These are phyloP conservation scores for Metschnikowia dekortorum DNA, from an alignment of 805 yeast genomes.

Conservation along the genomic window DNA sequence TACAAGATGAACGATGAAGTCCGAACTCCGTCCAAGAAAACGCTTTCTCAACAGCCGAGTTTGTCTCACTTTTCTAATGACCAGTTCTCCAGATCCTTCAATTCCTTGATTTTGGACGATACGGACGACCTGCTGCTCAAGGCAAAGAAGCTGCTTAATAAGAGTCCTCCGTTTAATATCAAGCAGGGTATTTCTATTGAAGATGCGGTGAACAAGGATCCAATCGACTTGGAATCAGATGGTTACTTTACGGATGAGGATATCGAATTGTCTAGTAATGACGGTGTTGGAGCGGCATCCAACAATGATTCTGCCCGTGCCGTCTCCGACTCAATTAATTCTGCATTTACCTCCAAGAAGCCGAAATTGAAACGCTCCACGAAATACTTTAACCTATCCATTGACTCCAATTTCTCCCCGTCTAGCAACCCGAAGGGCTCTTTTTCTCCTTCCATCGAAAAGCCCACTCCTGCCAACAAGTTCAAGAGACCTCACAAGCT, in stretches of 20 bases:
- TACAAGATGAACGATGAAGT: not conserved
- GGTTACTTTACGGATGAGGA: slow-evolving; percentile 12
- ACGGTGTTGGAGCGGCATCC: not conserved
- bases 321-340: not conserved
- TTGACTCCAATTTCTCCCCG: slow-evolving; percentile 26
- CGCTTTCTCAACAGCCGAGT: slow-evolving; percentile 9
- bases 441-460: slow-evolving; percentile 14
- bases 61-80: slow-evolving; percentile 36
- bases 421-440: slow-evolving; percentile 10
- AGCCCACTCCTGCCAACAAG: slow-evolving; percentile 20
- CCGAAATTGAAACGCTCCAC: slow-evolving; percentile 36
- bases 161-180: slow-evolving; percentile 40
- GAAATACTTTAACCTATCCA: slow-evolving; percentile 38
- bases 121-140: slow-evolving; percentile 19
- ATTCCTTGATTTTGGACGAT: slow-evolving; percentile 39
- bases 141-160: slow-evolving; percentile 25
- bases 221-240: slow-evolving; percentile 19
- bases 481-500: slow-evolving; percentile 43
- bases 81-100: slow-evolving; percentile 40
- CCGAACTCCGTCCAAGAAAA: slow-evolving; percentile 3
- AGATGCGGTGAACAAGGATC: slow-evolving; percentile 17
- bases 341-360: slow-evolving; percentile 3
- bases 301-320: not conserved
- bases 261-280: slow-evolving; percentile 11
- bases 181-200: slow-evolving; percentile 25